Evolutionary conservation across 257 asterid genomes (phyloP), one percentile per base, ranked within the genome.

Genomic region (Coffea eugenioides): DNA sequence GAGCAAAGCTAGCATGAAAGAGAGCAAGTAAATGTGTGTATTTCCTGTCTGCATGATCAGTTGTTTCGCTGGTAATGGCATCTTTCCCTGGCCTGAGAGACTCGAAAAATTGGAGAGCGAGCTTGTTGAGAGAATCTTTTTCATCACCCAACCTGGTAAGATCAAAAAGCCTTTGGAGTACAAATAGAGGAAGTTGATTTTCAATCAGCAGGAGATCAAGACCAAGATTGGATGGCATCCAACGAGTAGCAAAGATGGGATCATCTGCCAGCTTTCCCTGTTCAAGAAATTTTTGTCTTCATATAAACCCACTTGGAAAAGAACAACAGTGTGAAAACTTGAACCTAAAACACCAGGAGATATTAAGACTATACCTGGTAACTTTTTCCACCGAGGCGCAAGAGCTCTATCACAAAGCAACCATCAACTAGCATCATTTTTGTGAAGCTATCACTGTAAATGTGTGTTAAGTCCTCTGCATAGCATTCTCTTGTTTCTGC

Each of bases 241-340:
- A 67, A 9, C 71, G 71, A 67, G 71, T 67, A 9, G 39, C 71
- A 67, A 67, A 67, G 71, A 67, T 67, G 36, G 71, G 71, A 67
- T 67, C 71, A 67, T 67, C 71, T 31, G 71, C 71, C 16, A 67
- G 71, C 15, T 67, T 67, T 15, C 45, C 71, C 71, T 67, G 71
- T 16, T 64, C 5, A 64, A 21, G 21, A 20, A 39, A 39, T 39
- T 39, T 39, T 4, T 39, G 43, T 1, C 43, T 39, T 39, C 43
- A 39, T 39, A 39, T 39, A 39, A 39, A 4, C 43, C 43, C 43
- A 39, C 43, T 39, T 4, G 43, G 4, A 39, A 39, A 39, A 39
- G 43, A 39, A 39, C 43, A 39, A 39, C 43, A 39, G 43, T 39
- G 4, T 39, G 69, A 64, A 27, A 27, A 21, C 11, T 21, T 64